These are phyloP conservation scores for Melampsora medusae DNA, from an alignment of 1,284 basidiomycete species.

Conservation along the genomic window DNA sequence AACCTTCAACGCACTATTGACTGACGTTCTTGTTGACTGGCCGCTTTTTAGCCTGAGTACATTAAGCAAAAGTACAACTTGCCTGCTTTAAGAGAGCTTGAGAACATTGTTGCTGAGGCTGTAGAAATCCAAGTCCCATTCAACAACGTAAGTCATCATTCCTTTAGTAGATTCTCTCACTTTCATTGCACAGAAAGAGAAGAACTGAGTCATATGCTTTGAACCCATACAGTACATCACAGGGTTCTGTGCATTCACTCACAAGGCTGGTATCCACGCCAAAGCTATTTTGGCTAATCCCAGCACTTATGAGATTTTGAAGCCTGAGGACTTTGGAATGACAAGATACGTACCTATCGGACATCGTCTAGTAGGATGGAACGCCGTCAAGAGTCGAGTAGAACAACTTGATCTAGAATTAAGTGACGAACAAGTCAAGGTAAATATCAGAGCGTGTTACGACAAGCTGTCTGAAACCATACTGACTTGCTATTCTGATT, in stretches of 20 bases:
- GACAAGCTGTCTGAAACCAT: neutral
- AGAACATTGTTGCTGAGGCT: conserved; percentile 97
- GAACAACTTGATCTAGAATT: conserved; percentile 87
- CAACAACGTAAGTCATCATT: conserved; percentile 71
- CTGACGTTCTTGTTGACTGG: neutral
- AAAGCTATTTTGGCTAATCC: conserved; percentile 99
- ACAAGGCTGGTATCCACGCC: conserved; percentile 99
- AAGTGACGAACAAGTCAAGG: conserved; percentile 73
- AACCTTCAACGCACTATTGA: neutral
- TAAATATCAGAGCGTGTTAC: neutral
- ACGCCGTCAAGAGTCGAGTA: conserved; percentile 97
- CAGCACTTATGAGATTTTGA: conserved; percentile 91
- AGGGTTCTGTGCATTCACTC: conserved; percentile 99
- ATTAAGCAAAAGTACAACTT: conserved; percentile 99
- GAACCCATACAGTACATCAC: conserved; percentile 61
- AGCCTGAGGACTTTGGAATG: conserved; percentile 97
- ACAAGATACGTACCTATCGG: conserved; percentile 98
- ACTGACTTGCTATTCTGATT: neutral
- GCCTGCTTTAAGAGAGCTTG: conserved; percentile 92
- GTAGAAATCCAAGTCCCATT: conserved; percentile 98
- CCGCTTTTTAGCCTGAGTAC: conserved; percentile 75
- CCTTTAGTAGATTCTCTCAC: neutral
- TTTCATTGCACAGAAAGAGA: neutral
- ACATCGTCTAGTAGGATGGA: conserved; percentile 95
- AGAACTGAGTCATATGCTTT: conserved; percentile 56